A percentile compares a stretch with the other conserved stretches of the same genome.
phyloP scores from a whole-genome alignment of 2,329 filamentous ascomycete genomes.

The Chaetomiaceae sp. region DNA sequence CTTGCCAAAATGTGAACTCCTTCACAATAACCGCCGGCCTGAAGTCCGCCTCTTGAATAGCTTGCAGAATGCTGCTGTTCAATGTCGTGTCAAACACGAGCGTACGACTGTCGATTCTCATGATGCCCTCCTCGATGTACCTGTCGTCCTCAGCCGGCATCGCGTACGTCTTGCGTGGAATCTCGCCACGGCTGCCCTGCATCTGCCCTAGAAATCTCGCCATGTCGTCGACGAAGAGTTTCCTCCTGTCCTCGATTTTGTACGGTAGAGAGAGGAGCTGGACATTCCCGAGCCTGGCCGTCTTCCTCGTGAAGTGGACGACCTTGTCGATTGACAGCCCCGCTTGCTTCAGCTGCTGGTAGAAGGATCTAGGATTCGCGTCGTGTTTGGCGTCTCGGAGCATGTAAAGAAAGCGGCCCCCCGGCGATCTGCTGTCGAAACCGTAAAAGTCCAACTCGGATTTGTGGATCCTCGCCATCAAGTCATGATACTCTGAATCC shows the following conservation, averaged over 20 bases:
- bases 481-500: not conserved
- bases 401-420: not conserved
- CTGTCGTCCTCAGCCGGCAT: not conserved
- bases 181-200: not conserved
- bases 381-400: not conserved
- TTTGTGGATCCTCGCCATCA: constrained; percentile 1
- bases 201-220: not conserved
- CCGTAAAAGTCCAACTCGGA: constrained; percentile 3
- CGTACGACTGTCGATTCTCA: constrained; percentile 11
- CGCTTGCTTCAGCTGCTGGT: not conserved
- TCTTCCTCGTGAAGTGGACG: constrained; percentile 9
- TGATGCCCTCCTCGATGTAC: constrained; percentile 12
- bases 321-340: constrained; percentile 9
- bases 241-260: not conserved
- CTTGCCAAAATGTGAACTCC: constrained; percentile 17
- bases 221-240: constrained; percentile 4
- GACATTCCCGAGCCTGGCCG: not conserved
- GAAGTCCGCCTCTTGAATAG: constrained; percentile 9
- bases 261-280: not conserved
- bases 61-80: constrained; percentile 10
- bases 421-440: not conserved
- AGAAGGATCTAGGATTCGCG: not conserved
- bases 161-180: not conserved
- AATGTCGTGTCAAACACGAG: constrained; percentile 16
- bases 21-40: constrained; percentile 14